Percentiles rank a stretch among this genome's conserved stretches.
Conservation (phyloP, 257 asterid species). For the Lycium ferocissimum region DNA sequence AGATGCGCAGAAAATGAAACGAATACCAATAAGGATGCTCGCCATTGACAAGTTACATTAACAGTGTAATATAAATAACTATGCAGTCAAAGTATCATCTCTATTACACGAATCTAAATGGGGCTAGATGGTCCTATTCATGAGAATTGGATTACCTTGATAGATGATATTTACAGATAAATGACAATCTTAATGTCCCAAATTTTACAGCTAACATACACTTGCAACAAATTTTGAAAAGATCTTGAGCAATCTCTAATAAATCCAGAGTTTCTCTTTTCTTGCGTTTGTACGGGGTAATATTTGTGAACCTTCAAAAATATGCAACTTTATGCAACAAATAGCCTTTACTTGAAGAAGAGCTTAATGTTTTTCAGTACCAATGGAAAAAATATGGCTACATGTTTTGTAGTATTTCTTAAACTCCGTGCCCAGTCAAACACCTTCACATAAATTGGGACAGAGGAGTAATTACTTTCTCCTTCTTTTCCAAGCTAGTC, state of each 20-base stretch:
- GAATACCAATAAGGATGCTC: background rate
- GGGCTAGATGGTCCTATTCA: background rate
- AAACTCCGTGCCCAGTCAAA: too few species aligned
- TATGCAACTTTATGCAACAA: background rate
- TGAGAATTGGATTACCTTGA: background rate
- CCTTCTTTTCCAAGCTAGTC: background rate
- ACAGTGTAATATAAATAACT: background rate
- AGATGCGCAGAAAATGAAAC: background rate
- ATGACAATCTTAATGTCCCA: background rate
- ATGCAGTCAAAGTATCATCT: conserved; percentile 13
- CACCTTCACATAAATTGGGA: too few species aligned
- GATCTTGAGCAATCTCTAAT: background rate
- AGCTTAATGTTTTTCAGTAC: background rate
- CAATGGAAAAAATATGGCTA: background rate
- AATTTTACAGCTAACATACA: background rate
- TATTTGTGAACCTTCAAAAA: background rate
- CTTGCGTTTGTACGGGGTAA: background rate
- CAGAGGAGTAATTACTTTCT: background rate
- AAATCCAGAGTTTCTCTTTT: background rate
- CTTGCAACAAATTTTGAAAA: background rate
- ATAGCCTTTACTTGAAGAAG: background rate
- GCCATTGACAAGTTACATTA: background rate
- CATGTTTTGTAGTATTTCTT: background rate
- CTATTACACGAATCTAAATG: background rate
- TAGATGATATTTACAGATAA: conserved; percentile 6